phyloP scores from a whole-genome alignment of 371 early-diverging fungal species.

The Hamiltosporidium tvaerminnensis region DNA sequence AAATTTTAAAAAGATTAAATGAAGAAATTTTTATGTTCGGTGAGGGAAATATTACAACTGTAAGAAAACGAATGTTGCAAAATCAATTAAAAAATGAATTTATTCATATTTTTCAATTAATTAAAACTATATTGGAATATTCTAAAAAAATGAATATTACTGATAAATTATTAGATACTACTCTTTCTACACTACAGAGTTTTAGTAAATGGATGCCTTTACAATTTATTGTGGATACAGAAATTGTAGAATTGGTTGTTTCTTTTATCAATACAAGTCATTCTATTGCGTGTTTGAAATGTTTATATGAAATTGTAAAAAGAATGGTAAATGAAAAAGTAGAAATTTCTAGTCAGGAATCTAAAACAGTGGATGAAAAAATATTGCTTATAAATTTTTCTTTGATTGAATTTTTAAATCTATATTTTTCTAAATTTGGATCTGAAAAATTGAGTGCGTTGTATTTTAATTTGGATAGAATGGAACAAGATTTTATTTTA shows the following conservation, averaged over 20 bases:
- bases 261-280: conserved; percentile 19
- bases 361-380: too few relatives aligned
- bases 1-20: conserved; percentile 68
- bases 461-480: conserved; percentile 22
- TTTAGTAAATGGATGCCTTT: conserved; percentile 88
- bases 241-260: conserved; percentile 59
- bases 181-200: conserved; percentile 71
- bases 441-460: conserved; percentile 13
- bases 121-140: conserved; percentile 75
- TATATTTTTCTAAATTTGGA: conserved; percentile 42
- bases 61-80: conserved; percentile 70
- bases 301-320: conserved; percentile 37
- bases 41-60: conserved; percentile 84
- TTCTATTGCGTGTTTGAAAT: conserved; percentile 16
- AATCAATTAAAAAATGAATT: conserved; percentile 83
- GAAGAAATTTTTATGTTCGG: conserved; percentile 94
- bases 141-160: conserved; percentile 60
- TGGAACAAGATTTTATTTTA: conserved; percentile 30
- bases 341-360: conserved; percentile 9
- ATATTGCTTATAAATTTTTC: conserved; percentile 8
- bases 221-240: conserved; percentile 81
- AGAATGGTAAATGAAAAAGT: conserved; percentile 5
- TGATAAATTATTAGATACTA: conserved; percentile 61
- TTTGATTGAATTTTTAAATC: conserved; percentile 35
- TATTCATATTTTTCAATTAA: conserved; percentile 76